Base-by-base conservation (phyloP, 805 yeast genomes). In the Blastobotrys mokoenaii region DNA sequence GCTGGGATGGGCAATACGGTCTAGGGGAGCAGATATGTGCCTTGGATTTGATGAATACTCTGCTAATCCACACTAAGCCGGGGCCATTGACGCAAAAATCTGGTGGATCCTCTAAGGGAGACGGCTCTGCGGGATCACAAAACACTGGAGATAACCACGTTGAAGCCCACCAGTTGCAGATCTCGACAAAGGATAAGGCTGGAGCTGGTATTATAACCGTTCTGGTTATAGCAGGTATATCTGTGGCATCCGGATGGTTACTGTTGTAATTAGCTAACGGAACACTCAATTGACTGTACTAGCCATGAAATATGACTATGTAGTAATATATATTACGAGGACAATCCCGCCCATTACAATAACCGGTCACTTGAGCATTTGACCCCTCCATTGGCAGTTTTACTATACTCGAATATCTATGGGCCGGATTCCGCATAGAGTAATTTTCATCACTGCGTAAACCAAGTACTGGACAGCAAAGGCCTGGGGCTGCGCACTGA, bases 11-110 rank as follows among this genome's bases (percentile, higher is more conserved):
- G 1, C 58, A 60, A 35, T 86, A 76, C 56, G 96, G 97, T 2
- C 71, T 90, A 31, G 97, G 97, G 46, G 96, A 90, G 66, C 95
- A 90, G 66, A 83, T 85, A 75, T 67, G 81, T 30, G 96, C 96
- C 0, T 66, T 88, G 50, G 97, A 88, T 49, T 69, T 70, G 2
- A 70, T 83, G 25, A 29, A 42, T 6, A 68, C 68, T 55, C 62
- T 69, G 14, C 60, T 73, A 32, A 62, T 67, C 20, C 54, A 63
- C 20, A 50, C 56, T 17, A 47, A 40, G 33, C 46, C 55, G 55
- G 34, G 33, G 12, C 96, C 96, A 1, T 76, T 71, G 49, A 77
- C 88, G 1, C 70, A 76, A 14, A 45, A 59, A 1, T 68, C 69
- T 38, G 95, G 95, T 40, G 96, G 88, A 25, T 64, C 84, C 1